A percentile compares a stretch with the other conserved stretches of the same genome.
Conservation (phyloP, 768 basidiomycete genomes). For the Boletus edulis region DNA sequence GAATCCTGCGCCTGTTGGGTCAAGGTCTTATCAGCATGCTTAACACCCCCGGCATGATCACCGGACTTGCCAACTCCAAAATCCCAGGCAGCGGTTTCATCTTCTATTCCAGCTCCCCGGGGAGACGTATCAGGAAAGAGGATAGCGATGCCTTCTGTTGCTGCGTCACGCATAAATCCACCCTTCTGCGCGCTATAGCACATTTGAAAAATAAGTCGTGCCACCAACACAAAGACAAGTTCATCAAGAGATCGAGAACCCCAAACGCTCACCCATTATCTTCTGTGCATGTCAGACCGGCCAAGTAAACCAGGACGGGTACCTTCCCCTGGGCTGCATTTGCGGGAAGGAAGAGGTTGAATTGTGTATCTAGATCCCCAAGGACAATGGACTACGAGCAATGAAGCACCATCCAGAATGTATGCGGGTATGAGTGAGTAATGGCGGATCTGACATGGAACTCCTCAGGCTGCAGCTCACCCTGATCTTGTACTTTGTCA, state of each 20-base stretch:
- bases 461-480: slow-evolving; percentile 32
- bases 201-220: neutral
- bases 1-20: slow-evolving; percentile 73
- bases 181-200: slow-evolving; percentile 81
- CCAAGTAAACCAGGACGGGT: slow-evolving; percentile 80
- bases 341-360: slow-evolving; percentile 88
- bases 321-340: slow-evolving; percentile 55
- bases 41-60: neutral
- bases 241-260: neutral
- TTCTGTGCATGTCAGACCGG: slow-evolving; percentile 88
- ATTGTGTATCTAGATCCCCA: slow-evolving; percentile 66
- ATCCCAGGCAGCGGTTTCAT: slow-evolving; percentile 82
- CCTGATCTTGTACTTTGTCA: slow-evolving; percentile 87
- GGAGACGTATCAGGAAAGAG: slow-evolving; percentile 95
- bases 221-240: neutral
- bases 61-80: slow-evolving; percentile 70
- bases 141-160: slow-evolving; percentile 82
- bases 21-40: slow-evolving; percentile 1
- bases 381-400: slow-evolving; percentile 60
- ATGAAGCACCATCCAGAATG: neutral
- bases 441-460: no score
- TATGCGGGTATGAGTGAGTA: no score
- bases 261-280: slow-evolving; percentile 73
- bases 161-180: slow-evolving; percentile 83
- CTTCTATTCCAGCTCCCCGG: slow-evolving; percentile 82